Percentiles rank a stretch among this genome's conserved stretches.
These are phyloP conservation scores for Hygrocybe punicea DNA, from an alignment of 768 basidiomycete species.

Conservation along the genomic window DNA sequence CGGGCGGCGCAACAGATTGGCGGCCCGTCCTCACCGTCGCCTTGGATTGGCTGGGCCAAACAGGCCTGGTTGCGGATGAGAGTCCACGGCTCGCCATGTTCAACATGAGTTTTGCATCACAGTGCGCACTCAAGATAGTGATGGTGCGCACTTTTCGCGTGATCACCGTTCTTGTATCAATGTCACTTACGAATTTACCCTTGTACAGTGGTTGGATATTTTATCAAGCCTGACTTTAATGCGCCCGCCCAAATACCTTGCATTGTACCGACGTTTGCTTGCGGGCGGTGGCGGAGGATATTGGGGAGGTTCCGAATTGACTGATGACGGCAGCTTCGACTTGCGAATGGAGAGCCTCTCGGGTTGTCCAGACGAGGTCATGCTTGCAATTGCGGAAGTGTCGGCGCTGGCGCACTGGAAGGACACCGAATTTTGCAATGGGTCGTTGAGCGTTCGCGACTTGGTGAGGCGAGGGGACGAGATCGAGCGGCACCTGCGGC, in stretches of 20 bases:
- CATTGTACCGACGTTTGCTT: conserved; percentile 65
- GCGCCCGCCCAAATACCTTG: conserved; percentile 61
- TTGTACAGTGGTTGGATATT: conserved; percentile 69
- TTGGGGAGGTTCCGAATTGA: conserved; percentile 35
- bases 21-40: conserved; percentile 64
- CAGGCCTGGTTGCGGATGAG: conserved; percentile 58
- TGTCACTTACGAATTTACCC: conserved; percentile 16
- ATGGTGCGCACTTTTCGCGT: conserved; percentile 50
- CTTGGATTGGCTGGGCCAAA: conserved; percentile 72
- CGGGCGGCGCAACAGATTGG: conserved; percentile 69
- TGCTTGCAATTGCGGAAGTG: conserved; percentile 72
- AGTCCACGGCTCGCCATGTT: conserved; percentile 60
- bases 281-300: conserved; percentile 36
- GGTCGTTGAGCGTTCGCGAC: conserved; percentile 69
- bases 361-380: conserved; percentile 75
- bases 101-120: conserved; percentile 50
- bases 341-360: conserved; percentile 62
- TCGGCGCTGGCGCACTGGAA: conserved; percentile 78
- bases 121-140: conserved; percentile 64
- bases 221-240: conserved; percentile 61
- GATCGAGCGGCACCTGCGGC: conserved; percentile 64
- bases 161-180: not conserved
- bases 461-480: conserved; percentile 68
- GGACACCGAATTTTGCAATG: conserved; percentile 55
- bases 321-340: conserved; percentile 1